These are phyloP conservation scores for Quercus cerris DNA, from an alignment of 306 rosid genomes.

Conservation along the genomic window DNA sequence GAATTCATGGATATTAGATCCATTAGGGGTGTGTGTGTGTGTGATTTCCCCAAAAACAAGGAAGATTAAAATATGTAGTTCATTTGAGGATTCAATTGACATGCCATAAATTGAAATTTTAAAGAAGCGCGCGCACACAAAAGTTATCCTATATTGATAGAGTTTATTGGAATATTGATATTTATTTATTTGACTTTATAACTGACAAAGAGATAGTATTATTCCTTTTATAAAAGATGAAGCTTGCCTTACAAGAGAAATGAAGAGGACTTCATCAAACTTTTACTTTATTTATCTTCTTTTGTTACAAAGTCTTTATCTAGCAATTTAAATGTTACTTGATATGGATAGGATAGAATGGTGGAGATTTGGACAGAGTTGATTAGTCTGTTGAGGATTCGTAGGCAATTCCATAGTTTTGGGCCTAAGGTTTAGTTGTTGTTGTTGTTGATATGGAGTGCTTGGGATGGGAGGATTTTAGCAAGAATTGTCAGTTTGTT, in stretches of 20 bases:
- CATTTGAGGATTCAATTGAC: not conserved
- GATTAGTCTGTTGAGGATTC: no score
- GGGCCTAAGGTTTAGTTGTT: no score
- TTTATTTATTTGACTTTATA: not conserved
- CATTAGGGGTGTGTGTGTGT: no score
- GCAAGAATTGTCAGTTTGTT: no score
- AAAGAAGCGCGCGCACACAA: not conserved
- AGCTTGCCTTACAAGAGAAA: not conserved
- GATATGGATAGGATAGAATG: no score
- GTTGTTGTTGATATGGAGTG: no score
- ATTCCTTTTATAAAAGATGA: not conserved
- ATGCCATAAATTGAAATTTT: not conserved
- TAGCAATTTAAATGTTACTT: not conserved
- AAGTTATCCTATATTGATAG: not conserved
- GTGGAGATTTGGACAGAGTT: no score
- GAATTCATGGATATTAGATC: no score
- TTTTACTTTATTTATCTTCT: not conserved
- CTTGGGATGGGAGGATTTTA: no score
- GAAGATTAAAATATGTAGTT: not conserved
- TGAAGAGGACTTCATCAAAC: not conserved
- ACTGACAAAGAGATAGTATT: no score
- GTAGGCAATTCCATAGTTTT: no score
- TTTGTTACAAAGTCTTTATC: not conserved
- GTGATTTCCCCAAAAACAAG: no score
- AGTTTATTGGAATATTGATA: conserved; percentile 1